Percentiles rank a stretch among this genome's conserved stretches.
Conservation (phyloP, 352 stramenopile species). For the Phytopythium ostracodes region DNA sequence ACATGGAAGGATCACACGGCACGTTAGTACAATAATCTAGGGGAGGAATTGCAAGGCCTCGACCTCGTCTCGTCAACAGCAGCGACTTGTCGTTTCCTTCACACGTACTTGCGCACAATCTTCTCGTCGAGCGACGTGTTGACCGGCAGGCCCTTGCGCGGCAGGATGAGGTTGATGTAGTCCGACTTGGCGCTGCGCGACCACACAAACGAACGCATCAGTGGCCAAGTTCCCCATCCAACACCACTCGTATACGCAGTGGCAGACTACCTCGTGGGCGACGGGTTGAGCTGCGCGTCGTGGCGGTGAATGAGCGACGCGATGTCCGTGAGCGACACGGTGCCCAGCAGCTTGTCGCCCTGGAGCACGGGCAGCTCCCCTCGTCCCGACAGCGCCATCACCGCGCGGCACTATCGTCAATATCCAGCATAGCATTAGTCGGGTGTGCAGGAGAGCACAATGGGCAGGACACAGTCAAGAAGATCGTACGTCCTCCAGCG, state of each 20-base stretch:
- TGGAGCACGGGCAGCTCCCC: conserved; percentile 66
- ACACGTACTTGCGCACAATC: conserved; percentile 30
- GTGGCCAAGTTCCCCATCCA: not conserved
- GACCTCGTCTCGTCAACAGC: not conserved
- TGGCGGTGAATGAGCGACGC: conserved; percentile 65
- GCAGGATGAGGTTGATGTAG: conserved; percentile 86
- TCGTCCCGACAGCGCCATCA: conserved; percentile 70
- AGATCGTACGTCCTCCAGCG: conserved; percentile 60
- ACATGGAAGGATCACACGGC: not conserved
- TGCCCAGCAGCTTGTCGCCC: conserved; percentile 65
- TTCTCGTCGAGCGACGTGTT: conserved; percentile 59
- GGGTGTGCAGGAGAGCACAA: not conserved
- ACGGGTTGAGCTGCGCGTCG: conserved; percentile 43
- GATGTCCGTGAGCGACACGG: conserved; percentile 78
- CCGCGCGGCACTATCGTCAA: conserved; percentile 56
- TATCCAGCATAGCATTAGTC: not conserved
- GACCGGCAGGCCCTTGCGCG: conserved; percentile 70
- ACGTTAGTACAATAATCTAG: conserved; percentile 1
- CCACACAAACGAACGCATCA: conserved; percentile 8
- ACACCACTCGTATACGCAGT: not conserved
- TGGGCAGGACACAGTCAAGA: not conserved
- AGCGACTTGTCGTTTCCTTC: not conserved
- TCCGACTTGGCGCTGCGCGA: conserved; percentile 78
- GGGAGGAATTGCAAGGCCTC: not conserved
- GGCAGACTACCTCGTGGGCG: conserved; percentile 37